Evolutionary conservation across 2,329 filamentous ascomycete genomes (phyloP), one percentile per base, ranked within the genome.

Genomic region (Metarhizium album): DNA sequence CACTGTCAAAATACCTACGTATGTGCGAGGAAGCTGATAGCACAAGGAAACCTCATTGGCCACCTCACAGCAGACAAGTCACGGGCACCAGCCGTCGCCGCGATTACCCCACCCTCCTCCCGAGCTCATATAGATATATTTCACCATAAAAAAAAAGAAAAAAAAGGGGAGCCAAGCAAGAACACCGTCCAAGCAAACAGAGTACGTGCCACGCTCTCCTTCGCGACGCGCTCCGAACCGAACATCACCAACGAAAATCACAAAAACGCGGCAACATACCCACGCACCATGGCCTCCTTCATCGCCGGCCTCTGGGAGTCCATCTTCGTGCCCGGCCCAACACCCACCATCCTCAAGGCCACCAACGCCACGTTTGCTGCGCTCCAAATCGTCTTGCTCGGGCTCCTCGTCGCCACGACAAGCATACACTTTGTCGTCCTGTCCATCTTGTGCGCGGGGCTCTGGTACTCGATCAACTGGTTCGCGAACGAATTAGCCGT

Each of bases 401-500:
- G 71, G 49, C 84, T 98, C 55, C 79, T 97, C 48, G 54, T 89
- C 58, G 84, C 82, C 51, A 98, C 91, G 7, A 82, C 86, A 69
- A 95, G 86, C 71, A 78, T 95, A 56, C 93, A 97, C 74, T 95
- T 96, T 63, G 66, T 89, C 55, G 75, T 91, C 52, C 79, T 98
- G 5, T 95, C 88, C 13, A 62, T 83, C 52, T 74, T 98, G 9
- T 88, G 82, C 56, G 90, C 73, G 31, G 86, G 87, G 4, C 76
- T 97, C 35, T 98, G 93, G 93, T 90, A 80, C 73, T 82, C 86
- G 52, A 90, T 97, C 71, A 97, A 97, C 77, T 98, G 93, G 93
- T 97, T 98, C 64, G 90, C 88, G 50, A 71, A 71, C 45, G 91
- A 82, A 70, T 65, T 82, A 46, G 70, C 69, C 54, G 63, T 65